Conservation (phyloP, 2,329 filamentous ascomycete genomes). For the Chaetomium globosum region DNA sequence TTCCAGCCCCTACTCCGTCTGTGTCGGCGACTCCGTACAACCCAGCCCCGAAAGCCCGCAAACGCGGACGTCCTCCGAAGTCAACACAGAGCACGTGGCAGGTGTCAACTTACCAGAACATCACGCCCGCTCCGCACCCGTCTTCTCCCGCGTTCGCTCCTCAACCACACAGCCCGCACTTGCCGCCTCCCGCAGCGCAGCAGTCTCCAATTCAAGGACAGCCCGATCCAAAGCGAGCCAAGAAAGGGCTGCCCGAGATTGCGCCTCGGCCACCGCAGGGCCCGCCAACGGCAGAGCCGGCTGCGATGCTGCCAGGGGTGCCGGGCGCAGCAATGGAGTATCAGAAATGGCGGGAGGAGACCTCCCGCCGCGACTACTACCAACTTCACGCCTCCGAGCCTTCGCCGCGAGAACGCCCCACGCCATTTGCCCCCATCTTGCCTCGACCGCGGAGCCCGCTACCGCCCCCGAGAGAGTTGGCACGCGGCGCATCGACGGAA, state of each 20-base stretch:
- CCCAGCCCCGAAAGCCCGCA: conserved; percentile 36
- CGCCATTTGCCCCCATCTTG: conserved; percentile 22
- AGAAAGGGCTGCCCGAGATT: conserved; percentile 29
- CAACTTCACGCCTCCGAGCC: conserved; percentile 15
- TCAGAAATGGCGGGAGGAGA: conserved; percentile 29
- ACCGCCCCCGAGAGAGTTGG: conserved; percentile 18
- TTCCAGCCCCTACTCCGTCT: conserved; percentile 27
- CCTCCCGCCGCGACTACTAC: conserved; percentile 21
- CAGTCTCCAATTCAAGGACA: conserved; percentile 14
- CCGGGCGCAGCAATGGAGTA: conserved; percentile 24
- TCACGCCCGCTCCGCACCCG: conserved; percentile 34
- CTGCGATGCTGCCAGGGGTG: conserved; percentile 21
- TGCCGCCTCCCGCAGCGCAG: conserved; percentile 19
- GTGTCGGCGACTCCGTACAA: conserved; percentile 29
- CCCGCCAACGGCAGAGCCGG: conserved; percentile 10
- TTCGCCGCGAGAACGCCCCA: conserved; percentile 15
- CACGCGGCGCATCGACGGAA: conserved; percentile 19
- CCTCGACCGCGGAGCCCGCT: conserved; percentile 26
- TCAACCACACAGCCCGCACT: conserved; percentile 30
- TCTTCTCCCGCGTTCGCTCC: conserved; percentile 25
- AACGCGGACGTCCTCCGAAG: conserved; percentile 44
- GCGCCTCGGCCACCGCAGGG: conserved; percentile 27
- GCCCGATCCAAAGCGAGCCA: conserved; percentile 23
- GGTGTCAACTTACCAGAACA: conserved; percentile 21
- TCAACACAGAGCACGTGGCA: conserved; percentile 36